Base-by-base conservation (phyloP, 192 early-diverging fungal species). In the Backusella macrospora region DNA sequence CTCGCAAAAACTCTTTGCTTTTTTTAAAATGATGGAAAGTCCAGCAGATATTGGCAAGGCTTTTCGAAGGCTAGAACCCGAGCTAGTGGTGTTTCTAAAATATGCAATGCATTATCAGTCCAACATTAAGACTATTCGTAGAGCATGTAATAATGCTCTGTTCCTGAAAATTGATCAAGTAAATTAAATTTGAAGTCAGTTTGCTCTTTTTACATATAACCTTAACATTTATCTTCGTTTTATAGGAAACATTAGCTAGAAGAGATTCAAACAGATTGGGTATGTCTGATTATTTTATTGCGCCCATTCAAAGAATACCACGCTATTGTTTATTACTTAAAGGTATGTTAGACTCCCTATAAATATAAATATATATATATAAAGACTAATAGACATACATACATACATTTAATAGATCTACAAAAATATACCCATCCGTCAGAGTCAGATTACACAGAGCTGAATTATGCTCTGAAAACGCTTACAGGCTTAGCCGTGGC, bases 261-360 rank as follows among this genome's bases (percentile, higher is more conserved):
- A 80, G 79, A 37, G 84, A 87, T 66, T 82, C 77, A 9, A 87
- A 82, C 23, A 81, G 84, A 15, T 76, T 93, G 38, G 87, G 84
- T 26, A 81, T 96, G 43, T 83, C 85, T 26, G 92, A 92, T 75
- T 81, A 90, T 71, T 80, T 93, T 69, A 92, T 93, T 52, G 87
- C 91, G 79, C 92, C 92, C 0, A 91, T 93, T 55, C 92, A 93
- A 78, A 84, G 92, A 29, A 87, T 92, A 34, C 88, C 92, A 1
- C 85, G 91, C 26, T 93, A 93, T 78, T 87, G 87, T 48, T 71
- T 93, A 74, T 74, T 93, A 37, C 81, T 93, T 46, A 87, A 83
- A 76, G 86, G 82, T 75, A 73, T 0, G 0, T 6, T 40, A 6
- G 3, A 40, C 18, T 34, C 29, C 18, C 13, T 44, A 59, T 23